Evolutionary conservation across 345 rosid species (phyloP).

Genomic region (Nephelium lappaceum): DNA sequence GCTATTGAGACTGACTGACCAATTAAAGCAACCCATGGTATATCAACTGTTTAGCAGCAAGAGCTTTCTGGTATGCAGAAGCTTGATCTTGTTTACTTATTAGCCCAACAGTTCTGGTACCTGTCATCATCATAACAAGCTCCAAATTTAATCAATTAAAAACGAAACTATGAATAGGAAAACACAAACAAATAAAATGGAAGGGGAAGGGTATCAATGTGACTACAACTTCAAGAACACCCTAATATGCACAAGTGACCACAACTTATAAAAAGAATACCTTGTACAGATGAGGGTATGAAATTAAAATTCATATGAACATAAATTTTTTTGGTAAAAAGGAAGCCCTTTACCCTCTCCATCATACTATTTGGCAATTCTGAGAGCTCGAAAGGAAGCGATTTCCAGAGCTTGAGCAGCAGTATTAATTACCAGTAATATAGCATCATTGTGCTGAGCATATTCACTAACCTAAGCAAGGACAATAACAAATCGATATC

Average conservation of each 20-base stretch:
- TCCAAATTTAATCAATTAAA: not conserved
- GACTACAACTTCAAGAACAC: not conserved
- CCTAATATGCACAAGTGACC: not conserved
- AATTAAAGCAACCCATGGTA: constrained; percentile 81
- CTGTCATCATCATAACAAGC: constrained; percentile 33
- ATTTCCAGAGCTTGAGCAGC: constrained; percentile 95
- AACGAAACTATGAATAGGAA: not conserved
- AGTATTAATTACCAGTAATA: constrained; percentile 82
- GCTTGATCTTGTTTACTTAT: constrained; percentile 97
- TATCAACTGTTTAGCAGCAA: constrained; percentile 72
- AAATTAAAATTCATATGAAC: not conserved
- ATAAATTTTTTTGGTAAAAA: not conserved
- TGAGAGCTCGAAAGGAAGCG: constrained; percentile 85
- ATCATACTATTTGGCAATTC: constrained; percentile 86
- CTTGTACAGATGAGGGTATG: not conserved
- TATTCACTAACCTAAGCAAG: constrained; percentile 65
- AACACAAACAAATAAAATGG: not conserved
- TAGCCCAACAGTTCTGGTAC: constrained; percentile 92
- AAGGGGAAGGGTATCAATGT: not conserved
- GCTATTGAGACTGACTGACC: too few species aligned
- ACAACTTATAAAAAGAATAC: not conserved
- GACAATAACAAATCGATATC: constrained; percentile 10
- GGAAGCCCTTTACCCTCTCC: constrained; percentile 61
- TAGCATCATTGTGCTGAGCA: constrained; percentile 87
- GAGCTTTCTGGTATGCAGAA: constrained; percentile 63